phyloP scores from a whole-genome alignment of 2,329 filamentous ascomycete genomes.

The Calycina marina region DNA sequence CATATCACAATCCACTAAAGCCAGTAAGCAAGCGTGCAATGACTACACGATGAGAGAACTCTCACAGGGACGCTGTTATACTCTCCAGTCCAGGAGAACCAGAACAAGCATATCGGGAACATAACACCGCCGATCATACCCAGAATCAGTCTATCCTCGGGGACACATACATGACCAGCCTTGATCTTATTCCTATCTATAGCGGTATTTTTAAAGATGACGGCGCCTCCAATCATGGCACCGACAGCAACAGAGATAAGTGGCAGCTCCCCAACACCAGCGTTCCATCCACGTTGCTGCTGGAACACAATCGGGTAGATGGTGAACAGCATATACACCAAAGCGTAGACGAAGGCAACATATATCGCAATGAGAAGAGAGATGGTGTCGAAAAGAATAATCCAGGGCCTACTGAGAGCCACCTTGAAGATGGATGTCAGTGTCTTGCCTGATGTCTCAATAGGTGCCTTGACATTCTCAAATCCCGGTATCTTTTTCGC shows the following conservation, averaged over 20 bases:
- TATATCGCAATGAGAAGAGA: slow-evolving; percentile 72
- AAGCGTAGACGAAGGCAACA: slow-evolving; percentile 39
- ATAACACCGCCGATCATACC: slow-evolving; percentile 39
- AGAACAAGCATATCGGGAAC: slow-evolving; percentile 35
- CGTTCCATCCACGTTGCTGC: slow-evolving; percentile 28
- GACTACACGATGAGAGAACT: too few relatives aligned
- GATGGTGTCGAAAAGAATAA: slow-evolving; percentile 75
- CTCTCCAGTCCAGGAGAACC: slow-evolving; percentile 34
- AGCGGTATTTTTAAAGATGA: slow-evolving; percentile 32
- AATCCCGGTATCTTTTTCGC: slow-evolving; percentile 33
- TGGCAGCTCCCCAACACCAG: slow-evolving; percentile 42
- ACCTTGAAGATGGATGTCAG: slow-evolving; percentile 46
- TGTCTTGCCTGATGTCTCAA: slow-evolving; percentile 44
- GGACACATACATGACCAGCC: slow-evolving; percentile 17
- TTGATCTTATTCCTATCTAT: slow-evolving; percentile 23
- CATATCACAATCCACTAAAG: slow-evolving; percentile 32
- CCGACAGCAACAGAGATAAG: slow-evolving; percentile 49
- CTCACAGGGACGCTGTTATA: slow-evolving; percentile 27
- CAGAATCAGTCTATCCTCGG: slow-evolving; percentile 36
- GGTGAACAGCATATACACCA: slow-evolving; percentile 21
- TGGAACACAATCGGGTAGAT: slow-evolving; percentile 21
- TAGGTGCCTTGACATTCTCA: slow-evolving; percentile 38
- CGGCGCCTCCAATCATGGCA: slow-evolving; percentile 21
- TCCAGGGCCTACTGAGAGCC: slow-evolving; percentile 83
- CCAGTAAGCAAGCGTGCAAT: background rate